These are phyloP conservation scores for Pyronema omphalodes DNA, from an alignment of 495 filamentous ascomycete genomes.

Conservation along the genomic window DNA sequence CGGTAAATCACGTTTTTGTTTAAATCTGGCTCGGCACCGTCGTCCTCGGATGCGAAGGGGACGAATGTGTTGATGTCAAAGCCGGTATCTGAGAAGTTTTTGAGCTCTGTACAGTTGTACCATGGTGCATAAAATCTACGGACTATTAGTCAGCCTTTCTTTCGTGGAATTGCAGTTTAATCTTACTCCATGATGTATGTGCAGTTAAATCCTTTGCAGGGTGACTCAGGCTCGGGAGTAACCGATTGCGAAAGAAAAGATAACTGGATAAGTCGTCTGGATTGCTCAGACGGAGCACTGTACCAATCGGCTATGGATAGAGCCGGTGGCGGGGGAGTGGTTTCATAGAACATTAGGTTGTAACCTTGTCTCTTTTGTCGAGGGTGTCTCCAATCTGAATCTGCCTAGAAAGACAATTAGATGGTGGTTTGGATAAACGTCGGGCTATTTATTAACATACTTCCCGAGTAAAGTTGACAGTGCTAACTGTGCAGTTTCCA, in stretches of 20 bases:
- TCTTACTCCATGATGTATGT: slow-evolving; percentile 14
- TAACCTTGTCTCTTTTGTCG: slow-evolving; percentile 15
- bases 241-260: slow-evolving; percentile 14
- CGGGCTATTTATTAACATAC: background rate
- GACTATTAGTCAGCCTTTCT: background rate
- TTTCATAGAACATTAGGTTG: slow-evolving; percentile 24
- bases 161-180: background rate
- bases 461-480: slow-evolving; percentile 25
- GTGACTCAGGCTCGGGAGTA: slow-evolving; percentile 9
- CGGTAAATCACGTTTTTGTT: background rate
- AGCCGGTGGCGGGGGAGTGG: slow-evolving; percentile 20
- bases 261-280: slow-evolving; percentile 17
- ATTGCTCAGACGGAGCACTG: slow-evolving; percentile 25
- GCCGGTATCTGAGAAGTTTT: background rate
- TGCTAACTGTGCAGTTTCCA: slow-evolving; percentile 11
- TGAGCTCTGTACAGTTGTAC: slow-evolving; percentile 25
- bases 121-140: slow-evolving; percentile 25
- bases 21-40: background rate
- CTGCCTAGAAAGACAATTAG: slow-evolving; percentile 23
- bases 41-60: background rate
- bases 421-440: background rate
- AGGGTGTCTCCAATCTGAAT: slow-evolving; percentile 12
- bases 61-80: background rate
- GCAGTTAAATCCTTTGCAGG: slow-evolving; percentile 25
- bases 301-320: slow-evolving; percentile 21